Evolutionary conservation across 148 eudicot species (phyloP), one percentile per base, ranked within the genome.

Genomic region (Polygonum aviculare): DNA sequence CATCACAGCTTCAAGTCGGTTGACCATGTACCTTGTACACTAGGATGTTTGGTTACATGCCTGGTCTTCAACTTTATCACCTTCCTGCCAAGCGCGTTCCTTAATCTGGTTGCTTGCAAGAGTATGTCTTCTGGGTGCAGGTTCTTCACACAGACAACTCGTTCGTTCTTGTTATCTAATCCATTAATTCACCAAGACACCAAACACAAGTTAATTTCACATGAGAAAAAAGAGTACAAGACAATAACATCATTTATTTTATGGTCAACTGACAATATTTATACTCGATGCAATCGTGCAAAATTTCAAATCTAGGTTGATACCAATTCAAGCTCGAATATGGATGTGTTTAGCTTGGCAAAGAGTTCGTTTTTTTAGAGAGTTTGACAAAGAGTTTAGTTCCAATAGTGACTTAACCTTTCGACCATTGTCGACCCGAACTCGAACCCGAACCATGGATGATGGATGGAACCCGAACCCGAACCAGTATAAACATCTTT

Each of bases 21-120:
- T 12, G 92, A 85, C 98, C 98, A 92, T 49, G 97, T 90, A 38
- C 97, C 98, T 89, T 94, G 97, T 62, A 94, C 98, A 69, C 97
- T 92, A 26, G 97, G 92, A 80, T 89, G 82, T 52, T 88, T 88
- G 1, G 96, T 92, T 10, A 90, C 93, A 77, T 90, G 96, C 74
- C 98, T 87, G 0, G 97, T 92, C 87, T 84, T 92, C 85, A 94
- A 78, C 86, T 94, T 94, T 79, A 89, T 79, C 79, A 89, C 98
- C 81, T 94, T 94, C 77, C 97, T 90, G 75, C 96, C 98, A 80
- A 87, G 73, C 45, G 97, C 84, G 77, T 89, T 92, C 78, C 98
- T 88, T 70, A 92, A 82, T 78, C 92, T 90, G 22, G 90, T 94
- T 38, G 98, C 91, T 63, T 88, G 86, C 11, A 78, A 79, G 74